Percentiles rank a stretch among this genome's conserved stretches.
These are phyloP conservation scores for Brasilioporus rufonigricans DNA, from an alignment of 768 basidiomycete genomes.

Conservation along the genomic window DNA sequence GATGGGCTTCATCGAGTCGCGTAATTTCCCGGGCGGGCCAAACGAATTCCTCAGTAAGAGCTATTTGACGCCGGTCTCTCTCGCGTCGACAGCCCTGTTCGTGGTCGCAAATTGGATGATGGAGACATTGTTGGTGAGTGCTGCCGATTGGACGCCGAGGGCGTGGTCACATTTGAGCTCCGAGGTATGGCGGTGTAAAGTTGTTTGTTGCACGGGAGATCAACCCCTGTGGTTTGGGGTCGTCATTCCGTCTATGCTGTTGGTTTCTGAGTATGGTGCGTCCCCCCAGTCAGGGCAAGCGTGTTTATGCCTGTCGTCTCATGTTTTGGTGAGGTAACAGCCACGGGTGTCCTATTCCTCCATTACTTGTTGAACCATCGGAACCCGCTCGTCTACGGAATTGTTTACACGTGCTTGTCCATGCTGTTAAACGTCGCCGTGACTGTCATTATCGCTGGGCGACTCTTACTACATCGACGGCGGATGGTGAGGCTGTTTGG, in stretches of 20 bases:
- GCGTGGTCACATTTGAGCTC: background rate
- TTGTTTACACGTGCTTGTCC: constrained; percentile 12
- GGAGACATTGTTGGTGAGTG: constrained; percentile 19
- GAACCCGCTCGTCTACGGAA: background rate
- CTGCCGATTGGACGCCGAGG: background rate
- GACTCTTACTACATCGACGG: constrained; percentile 15
- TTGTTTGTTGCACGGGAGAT: constrained; percentile 14
- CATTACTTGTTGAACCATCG: background rate
- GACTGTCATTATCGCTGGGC: constrained; percentile 15
- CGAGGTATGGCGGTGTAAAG: constrained; percentile 24
- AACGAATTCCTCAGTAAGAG: constrained; percentile 1
- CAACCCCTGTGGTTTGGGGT: constrained; percentile 8
- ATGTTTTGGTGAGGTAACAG: background rate
- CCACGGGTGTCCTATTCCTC: constrained; percentile 5
- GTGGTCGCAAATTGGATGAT: constrained; percentile 23
- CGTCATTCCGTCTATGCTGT: constrained; percentile 1
- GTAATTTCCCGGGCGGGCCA: constrained; percentile 17
- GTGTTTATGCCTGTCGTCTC: background rate
- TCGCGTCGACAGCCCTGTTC: constrained; percentile 11
- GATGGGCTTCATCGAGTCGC: constrained; percentile 10
- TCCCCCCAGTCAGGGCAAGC: background rate
- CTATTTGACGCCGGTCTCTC: background rate
- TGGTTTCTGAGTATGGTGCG: constrained; percentile 15
- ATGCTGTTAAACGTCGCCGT: constrained; percentile 15
- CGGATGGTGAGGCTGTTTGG: constrained; percentile 12